Evolutionary conservation across 495 filamentous ascomycete species (phyloP).

Genomic region (Neurospora sp.): DNA sequence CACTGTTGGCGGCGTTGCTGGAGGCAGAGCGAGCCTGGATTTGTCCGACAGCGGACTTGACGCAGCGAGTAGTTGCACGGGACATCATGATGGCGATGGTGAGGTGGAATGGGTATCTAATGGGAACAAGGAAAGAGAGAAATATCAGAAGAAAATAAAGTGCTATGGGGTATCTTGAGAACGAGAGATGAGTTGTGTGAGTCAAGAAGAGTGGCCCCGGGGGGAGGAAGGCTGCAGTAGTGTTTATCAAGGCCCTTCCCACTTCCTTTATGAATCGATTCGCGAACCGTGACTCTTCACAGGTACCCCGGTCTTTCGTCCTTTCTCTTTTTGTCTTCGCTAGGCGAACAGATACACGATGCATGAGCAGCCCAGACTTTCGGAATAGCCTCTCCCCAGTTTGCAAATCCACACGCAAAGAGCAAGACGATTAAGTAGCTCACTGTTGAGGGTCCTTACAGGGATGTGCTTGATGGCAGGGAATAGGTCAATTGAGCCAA

Average conservation of each 20-base stretch:
- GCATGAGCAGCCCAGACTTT: neutral
- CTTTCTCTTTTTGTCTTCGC: neutral
- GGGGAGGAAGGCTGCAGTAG: neutral
- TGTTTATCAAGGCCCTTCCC: neutral
- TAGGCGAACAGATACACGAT: neutral
- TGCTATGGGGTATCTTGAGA: neutral
- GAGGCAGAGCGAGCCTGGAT: slow-evolving; percentile 20
- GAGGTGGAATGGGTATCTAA: neutral
- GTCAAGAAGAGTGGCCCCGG: neutral
- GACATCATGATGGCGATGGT: slow-evolving; percentile 13
- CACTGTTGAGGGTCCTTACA: neutral
- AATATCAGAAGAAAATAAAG: neutral
- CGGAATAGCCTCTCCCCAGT: neutral
- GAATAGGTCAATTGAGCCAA: neutral
- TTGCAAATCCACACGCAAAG: neutral
- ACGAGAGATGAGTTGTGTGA: neutral
- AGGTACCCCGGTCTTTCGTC: neutral
- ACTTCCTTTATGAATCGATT: neutral
- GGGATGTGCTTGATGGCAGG: neutral
- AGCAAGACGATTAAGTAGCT: neutral
- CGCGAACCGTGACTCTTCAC: neutral
- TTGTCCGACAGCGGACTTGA: slow-evolving; percentile 14
- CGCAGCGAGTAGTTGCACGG: slow-evolving; percentile 14
- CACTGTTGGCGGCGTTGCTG: slow-evolving; percentile 7
- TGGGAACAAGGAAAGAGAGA: neutral